Percentiles rank a stretch among this genome's conserved stretches.
phyloP scores from a whole-genome alignment of 257 asterid genomes.

The Solanum bulbocastanum region DNA sequence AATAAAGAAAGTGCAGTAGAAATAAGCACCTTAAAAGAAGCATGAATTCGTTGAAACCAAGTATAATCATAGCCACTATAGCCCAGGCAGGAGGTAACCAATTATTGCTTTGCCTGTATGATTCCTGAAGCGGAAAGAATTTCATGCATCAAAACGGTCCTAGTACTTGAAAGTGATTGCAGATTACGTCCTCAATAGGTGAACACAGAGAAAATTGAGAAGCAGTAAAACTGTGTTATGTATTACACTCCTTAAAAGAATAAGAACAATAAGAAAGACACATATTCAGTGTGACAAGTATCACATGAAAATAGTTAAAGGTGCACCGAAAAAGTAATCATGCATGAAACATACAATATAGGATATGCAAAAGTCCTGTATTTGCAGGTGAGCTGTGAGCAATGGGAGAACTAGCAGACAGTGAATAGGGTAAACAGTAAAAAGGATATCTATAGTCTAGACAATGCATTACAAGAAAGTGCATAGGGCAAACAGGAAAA shows the following conservation, averaged over 20 bases:
- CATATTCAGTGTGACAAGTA: background rate
- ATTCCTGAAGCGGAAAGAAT: constrained; percentile 28
- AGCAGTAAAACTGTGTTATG: background rate
- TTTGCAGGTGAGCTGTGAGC: background rate
- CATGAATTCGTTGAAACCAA: constrained; percentile 65
- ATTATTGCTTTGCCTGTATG: constrained; percentile 31
- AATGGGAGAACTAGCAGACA: background rate
- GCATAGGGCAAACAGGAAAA: background rate
- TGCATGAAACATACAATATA: background rate
- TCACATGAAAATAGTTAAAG: background rate
- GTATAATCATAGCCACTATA: constrained; percentile 40
- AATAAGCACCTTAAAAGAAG: constrained; percentile 40
- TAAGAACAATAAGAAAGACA: background rate
- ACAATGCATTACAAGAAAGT: background rate
- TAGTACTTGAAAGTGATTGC: background rate
- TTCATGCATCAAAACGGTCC: background rate
- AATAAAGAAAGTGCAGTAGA: background rate
- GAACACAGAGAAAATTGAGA: background rate
- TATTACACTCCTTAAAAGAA: background rate
- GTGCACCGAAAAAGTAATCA: background rate
- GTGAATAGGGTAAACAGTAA: background rate
- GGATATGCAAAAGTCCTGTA: background rate
- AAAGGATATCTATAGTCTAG: background rate
- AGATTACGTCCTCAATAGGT: background rate
- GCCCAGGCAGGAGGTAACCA: constrained; percentile 73